phyloP scores from a whole-genome alignment of 2,329 filamentous ascomycete species.

The Alternaria hordeiaustralica region DNA sequence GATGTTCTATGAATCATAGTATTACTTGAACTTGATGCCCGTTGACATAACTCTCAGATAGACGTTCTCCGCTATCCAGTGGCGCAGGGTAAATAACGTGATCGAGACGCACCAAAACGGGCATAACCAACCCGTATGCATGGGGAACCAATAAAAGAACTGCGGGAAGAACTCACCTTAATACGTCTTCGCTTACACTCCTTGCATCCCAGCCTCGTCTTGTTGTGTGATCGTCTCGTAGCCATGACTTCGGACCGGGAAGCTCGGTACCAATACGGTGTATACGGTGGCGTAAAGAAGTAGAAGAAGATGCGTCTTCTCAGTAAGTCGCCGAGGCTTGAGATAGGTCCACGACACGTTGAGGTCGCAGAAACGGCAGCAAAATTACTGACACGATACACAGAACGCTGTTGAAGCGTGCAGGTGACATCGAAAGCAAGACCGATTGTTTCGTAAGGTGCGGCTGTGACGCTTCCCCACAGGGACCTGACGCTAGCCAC shows the following conservation, averaged over 20 bases:
- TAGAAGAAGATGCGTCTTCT: not conserved
- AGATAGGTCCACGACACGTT: constrained; percentile 1
- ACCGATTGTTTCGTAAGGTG: constrained; percentile 11
- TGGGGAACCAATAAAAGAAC: not conserved
- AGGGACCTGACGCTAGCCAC: constrained; percentile 11
- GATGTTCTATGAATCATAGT: not conserved
- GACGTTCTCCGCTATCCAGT: not conserved
- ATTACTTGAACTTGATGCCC: not conserved
- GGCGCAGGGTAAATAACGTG: not conserved
- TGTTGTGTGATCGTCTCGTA: constrained; percentile 44
- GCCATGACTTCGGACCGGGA: constrained; percentile 23
- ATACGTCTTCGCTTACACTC: constrained; percentile 46
- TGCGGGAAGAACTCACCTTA: constrained; percentile 32
- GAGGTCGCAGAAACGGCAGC: not conserved
- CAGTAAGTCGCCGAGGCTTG: not conserved
- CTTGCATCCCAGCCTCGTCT: constrained; percentile 44
- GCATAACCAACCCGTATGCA: not conserved
- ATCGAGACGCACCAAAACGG: not conserved
- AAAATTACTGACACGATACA: not conserved
- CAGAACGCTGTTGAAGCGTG: constrained; percentile 15
- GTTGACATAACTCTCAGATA: not conserved
- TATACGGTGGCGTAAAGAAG: not conserved
- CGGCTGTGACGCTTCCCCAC: constrained; percentile 19
- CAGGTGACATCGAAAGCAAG: constrained; percentile 1
- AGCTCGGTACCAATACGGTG: constrained; percentile 7